These are phyloP conservation scores for Tolypocladium tropicale DNA, from an alignment of 2,329 filamentous ascomycete species.

Conservation along the genomic window DNA sequence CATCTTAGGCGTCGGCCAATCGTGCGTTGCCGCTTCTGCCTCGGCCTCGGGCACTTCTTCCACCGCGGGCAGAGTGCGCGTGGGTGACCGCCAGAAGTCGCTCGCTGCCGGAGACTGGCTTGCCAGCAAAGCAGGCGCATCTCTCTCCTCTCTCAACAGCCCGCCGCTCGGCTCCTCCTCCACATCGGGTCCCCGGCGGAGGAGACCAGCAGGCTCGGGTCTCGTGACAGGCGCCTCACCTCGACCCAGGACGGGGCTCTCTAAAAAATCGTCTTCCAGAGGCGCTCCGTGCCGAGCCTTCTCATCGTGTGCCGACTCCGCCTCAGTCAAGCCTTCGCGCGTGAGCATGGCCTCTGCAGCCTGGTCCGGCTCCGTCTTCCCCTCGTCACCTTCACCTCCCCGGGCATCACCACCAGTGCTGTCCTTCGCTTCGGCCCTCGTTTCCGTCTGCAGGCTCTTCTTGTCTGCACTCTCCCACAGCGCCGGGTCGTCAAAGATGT, in stretches of 20 bases:
- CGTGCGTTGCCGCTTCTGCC: slow-evolving; percentile 15
- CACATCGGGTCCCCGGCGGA: slow-evolving; percentile 19
- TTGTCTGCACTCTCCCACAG: slow-evolving; percentile 34
- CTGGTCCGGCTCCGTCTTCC: neutral
- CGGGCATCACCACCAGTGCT: slow-evolving; percentile 16
- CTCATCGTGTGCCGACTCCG: slow-evolving; percentile 13
- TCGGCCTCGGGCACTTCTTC: slow-evolving; percentile 39
- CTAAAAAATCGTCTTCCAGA: slow-evolving; percentile 17
- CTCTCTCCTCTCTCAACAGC: slow-evolving; percentile 19
- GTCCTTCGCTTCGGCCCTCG: slow-evolving; percentile 8
- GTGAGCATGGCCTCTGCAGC: slow-evolving; percentile 6
- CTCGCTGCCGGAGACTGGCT: slow-evolving; percentile 16
- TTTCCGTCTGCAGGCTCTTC: slow-evolving; percentile 17
- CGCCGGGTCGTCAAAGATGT: slow-evolving; percentile 33
- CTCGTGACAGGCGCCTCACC: slow-evolving; percentile 11
- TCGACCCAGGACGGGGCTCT: slow-evolving; percentile 28
- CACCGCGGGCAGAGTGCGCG: slow-evolving; percentile 39
- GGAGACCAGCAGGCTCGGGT: slow-evolving; percentile 13
- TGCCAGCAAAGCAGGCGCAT: slow-evolving; percentile 10
- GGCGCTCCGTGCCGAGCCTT: slow-evolving; percentile 10
- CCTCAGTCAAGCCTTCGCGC: slow-evolving; percentile 10
- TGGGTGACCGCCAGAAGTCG: slow-evolving; percentile 32
- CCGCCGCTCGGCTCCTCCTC: slow-evolving; percentile 19
- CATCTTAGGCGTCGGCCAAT: slow-evolving; percentile 19
- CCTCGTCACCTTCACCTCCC: slow-evolving; percentile 11